phyloP scores from a whole-genome alignment of 2,329 filamentous ascomycete genomes.

The Monosporascus sp. region DNA sequence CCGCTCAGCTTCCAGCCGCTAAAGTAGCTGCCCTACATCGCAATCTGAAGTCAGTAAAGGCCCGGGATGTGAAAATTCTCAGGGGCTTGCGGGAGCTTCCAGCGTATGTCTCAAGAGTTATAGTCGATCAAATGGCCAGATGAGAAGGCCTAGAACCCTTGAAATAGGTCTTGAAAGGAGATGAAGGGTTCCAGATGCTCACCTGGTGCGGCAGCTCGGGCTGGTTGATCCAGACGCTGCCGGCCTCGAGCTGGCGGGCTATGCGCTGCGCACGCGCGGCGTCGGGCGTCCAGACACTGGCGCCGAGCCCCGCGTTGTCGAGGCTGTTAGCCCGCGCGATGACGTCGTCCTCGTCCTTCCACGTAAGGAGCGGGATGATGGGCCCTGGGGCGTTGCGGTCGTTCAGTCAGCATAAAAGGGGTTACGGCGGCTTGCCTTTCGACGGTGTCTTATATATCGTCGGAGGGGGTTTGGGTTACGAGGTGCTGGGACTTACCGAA shows the following conservation, averaged over 20 bases:
- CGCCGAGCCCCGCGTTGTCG: slow-evolving; percentile 83
- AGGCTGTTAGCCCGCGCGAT: slow-evolving; percentile 64
- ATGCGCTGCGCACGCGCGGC: slow-evolving; percentile 44
- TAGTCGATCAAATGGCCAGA: too few species aligned
- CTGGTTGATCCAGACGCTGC: slow-evolving; percentile 56
- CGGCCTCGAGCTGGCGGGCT: slow-evolving; percentile 49
- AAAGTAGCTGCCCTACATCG: slow-evolving; percentile 20
- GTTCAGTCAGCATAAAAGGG: background rate
- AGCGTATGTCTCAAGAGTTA: too few species aligned
- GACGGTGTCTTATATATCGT: too few species aligned
- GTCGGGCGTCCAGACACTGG: slow-evolving; percentile 55
- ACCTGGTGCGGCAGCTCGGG: slow-evolving; percentile 24
- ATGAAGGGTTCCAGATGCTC: too few species aligned
- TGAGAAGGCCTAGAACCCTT: too few species aligned
- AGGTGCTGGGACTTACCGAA: slow-evolving; percentile 40
- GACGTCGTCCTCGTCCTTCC: slow-evolving; percentile 56
- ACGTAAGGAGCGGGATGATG: slow-evolving; percentile 58
- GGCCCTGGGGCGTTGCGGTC: slow-evolving; percentile 35
- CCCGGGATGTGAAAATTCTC: too few species aligned
- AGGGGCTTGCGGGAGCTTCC: too few species aligned
- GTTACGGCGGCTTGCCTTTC: background rate
- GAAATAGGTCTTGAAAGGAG: too few species aligned
- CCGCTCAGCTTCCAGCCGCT: slow-evolving; percentile 29
- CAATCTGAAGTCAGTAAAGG: too few species aligned
- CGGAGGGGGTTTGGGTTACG: too few species aligned